phyloP scores from a whole-genome alignment of 164 flowering plant genomes.

The Protea cynaroides region DNA sequence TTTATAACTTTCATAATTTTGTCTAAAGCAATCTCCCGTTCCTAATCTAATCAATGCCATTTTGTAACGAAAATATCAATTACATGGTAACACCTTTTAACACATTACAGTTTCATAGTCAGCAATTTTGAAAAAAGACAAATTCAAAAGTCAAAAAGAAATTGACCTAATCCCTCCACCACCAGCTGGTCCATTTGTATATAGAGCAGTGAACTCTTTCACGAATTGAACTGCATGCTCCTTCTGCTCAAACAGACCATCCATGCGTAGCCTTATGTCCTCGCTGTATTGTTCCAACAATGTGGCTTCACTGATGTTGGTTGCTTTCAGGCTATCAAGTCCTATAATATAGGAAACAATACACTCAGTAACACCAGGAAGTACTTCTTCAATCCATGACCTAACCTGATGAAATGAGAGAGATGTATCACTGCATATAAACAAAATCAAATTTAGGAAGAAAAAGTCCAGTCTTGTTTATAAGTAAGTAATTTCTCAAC shows the following conservation, averaged over 20 bases:
- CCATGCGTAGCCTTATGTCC: conserved; percentile 87
- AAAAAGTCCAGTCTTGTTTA: no score
- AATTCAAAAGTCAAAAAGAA: conserved; percentile 4
- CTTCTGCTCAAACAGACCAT: conserved; percentile 71
- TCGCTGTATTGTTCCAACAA: conserved; percentile 13
- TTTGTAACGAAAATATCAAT: neutral
- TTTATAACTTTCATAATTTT: neutral
- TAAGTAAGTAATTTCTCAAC: neutral
- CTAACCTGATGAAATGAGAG: conserved; percentile 47
- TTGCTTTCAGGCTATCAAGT: conserved; percentile 74
- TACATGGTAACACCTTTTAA: no score
- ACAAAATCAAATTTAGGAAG: neutral
- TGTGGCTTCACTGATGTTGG: conserved; percentile 10
- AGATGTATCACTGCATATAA: neutral
- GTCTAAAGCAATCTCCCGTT: neutral
- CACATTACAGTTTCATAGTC: neutral
- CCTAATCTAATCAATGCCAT: neutral
- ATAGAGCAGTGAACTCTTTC: conserved; percentile 74
- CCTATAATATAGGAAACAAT: conserved; percentile 82
- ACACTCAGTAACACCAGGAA: conserved; percentile 40
- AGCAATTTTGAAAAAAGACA: neutral
- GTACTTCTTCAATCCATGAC: conserved; percentile 83
- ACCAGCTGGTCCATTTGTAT: conserved; percentile 99
- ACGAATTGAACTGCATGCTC: conserved; percentile 70
- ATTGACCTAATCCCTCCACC: conserved; percentile 91